Conservation (phyloP, 257 asterid genomes). For the Cinchona pubescens region DNA sequence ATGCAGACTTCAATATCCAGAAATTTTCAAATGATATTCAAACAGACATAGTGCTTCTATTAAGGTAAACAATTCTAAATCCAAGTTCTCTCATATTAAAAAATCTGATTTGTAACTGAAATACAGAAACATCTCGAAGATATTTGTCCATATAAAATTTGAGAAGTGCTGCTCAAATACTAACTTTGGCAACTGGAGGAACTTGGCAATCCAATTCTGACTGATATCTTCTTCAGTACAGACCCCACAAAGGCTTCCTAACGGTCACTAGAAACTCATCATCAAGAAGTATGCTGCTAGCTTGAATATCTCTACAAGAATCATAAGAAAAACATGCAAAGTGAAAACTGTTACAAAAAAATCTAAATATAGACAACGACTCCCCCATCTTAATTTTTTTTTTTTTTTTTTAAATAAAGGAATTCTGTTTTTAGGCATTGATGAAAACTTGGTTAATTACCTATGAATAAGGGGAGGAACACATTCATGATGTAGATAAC, state of each 20-base stretch:
- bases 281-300: constrained; percentile 10
- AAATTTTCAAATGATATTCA: too few species aligned
- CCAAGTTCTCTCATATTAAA: too few species aligned
- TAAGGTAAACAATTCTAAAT: too few species aligned
- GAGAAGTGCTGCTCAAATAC: background rate
- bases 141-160: too few species aligned
- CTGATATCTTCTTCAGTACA: background rate
- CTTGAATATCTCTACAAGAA: background rate
- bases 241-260: background rate
- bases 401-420: too few species aligned
- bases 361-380: too few species aligned
- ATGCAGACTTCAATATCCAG: too few species aligned
- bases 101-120: background rate
- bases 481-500: constrained; percentile 4
- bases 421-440: too few species aligned
- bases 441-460: background rate
- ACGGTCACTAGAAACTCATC: background rate
- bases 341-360: too few species aligned
- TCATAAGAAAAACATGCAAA: background rate
- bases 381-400: too few species aligned
- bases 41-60: too few species aligned
- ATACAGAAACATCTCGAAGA: background rate
- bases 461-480: constrained; percentile 12
- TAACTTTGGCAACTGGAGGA: background rate
- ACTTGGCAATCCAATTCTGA: background rate